Conservation (phyloP, 345 rosid species). For the Adansonia digitata region DNA sequence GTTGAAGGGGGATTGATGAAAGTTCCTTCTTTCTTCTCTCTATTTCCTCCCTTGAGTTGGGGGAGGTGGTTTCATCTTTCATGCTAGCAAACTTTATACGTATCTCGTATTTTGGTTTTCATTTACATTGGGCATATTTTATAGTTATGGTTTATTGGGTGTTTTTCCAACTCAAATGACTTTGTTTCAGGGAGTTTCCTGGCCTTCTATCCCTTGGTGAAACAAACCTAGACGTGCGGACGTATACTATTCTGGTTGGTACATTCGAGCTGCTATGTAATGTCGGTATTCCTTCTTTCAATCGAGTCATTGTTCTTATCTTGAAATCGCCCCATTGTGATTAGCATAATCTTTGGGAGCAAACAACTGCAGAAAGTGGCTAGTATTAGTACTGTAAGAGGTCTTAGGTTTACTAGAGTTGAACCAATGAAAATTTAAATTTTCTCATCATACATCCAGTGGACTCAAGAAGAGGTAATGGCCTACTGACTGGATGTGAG, state of each 20-base stretch:
- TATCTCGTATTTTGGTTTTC: neutral
- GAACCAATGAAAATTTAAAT: constrained; percentile 1
- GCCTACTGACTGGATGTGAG: constrained; percentile 62
- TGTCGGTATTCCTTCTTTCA: neutral
- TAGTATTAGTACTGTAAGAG: neutral
- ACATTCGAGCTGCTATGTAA: constrained; percentile 60
- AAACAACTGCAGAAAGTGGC: neutral
- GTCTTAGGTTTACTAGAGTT: neutral
- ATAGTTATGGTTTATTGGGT: neutral
- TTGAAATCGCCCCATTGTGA: neutral
- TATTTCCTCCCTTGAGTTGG: neutral
- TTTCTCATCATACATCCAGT: constrained; percentile 30
- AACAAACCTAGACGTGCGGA: constrained; percentile 64
- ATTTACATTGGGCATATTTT: neutral
- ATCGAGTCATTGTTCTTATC: neutral
- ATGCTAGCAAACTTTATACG: neutral
- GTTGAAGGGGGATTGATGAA: neutral
- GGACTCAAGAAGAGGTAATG: constrained; percentile 54
- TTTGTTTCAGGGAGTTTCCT: constrained; percentile 53
- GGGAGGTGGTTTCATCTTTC: neutral
- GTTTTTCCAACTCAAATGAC: constrained; percentile 6
- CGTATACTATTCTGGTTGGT: constrained; percentile 78
- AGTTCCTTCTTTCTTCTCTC: neutral
- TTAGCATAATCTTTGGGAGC: neutral
- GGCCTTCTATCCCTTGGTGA: constrained; percentile 44